A percentile compares a stretch with the other conserved stretches of the same genome.
Conservation (phyloP, 352 stramenopile genomes). For the Globisporangium cederbergense region DNA sequence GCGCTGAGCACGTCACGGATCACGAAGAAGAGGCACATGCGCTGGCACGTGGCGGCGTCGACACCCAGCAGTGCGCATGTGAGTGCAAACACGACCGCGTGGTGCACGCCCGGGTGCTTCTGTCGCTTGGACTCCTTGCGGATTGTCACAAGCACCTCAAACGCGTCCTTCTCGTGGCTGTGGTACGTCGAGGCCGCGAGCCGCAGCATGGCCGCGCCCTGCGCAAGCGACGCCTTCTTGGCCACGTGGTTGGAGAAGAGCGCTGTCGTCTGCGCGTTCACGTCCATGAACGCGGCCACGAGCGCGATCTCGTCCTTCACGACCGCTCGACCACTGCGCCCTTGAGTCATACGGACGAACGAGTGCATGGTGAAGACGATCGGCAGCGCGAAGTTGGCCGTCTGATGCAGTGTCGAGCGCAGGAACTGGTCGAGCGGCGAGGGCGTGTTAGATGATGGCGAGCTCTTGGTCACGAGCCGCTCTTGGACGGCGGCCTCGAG, state of each 20-base stretch:
- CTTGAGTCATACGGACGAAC: neutral
- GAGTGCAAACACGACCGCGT: slow-evolving; percentile 65
- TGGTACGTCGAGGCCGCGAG: slow-evolving; percentile 63
- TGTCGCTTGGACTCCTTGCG: slow-evolving; percentile 46
- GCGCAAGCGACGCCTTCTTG: slow-evolving; percentile 68
- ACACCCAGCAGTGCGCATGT: slow-evolving; percentile 58
- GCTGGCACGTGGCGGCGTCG: slow-evolving; percentile 42
- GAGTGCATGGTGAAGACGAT: slow-evolving; percentile 56
- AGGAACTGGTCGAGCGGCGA: slow-evolving; percentile 56
- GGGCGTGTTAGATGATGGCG: slow-evolving; percentile 13
- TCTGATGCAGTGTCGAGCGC: slow-evolving; percentile 60
- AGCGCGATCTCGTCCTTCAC: slow-evolving; percentile 10
- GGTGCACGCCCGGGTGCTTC: slow-evolving; percentile 54
- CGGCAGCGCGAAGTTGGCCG: slow-evolving; percentile 67
- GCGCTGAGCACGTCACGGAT: slow-evolving; percentile 75
- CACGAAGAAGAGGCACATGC: slow-evolving; percentile 78
- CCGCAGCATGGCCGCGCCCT: slow-evolving; percentile 64
- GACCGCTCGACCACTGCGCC: neutral
- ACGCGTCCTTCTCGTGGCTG: slow-evolving; percentile 17
- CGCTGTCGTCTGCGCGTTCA: slow-evolving; percentile 51
- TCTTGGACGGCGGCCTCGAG: slow-evolving; percentile 78
- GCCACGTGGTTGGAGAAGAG: slow-evolving; percentile 81
- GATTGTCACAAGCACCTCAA: slow-evolving; percentile 39
- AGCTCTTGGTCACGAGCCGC: slow-evolving; percentile 33
- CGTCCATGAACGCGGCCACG: slow-evolving; percentile 38